phyloP scores from a whole-genome alignment of 805 yeast species.

The Priceomyces melissophilus region DNA sequence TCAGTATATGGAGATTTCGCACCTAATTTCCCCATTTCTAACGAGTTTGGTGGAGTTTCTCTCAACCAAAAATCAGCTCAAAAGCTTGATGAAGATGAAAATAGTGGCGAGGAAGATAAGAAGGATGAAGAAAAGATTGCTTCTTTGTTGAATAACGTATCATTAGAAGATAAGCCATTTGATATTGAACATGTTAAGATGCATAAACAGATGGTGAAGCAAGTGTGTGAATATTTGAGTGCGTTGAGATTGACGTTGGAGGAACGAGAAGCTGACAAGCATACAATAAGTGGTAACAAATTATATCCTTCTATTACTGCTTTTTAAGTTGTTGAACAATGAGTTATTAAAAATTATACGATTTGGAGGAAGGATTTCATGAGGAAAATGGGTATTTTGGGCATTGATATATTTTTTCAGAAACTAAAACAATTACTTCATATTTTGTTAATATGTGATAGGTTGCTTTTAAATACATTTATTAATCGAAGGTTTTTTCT shows the following conservation, averaged over 20 bases:
- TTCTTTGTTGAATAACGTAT: constrained; percentile 9
- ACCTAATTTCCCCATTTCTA: constrained; percentile 15
- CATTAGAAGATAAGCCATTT: constrained; percentile 10
- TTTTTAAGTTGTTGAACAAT: constrained; percentile 18
- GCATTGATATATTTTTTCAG: too few relatives aligned
- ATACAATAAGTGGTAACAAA: constrained; percentile 9
- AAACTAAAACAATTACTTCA: too few relatives aligned
- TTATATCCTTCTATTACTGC: constrained; percentile 42
- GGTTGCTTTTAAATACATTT: not conserved
- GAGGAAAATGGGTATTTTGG: too few relatives aligned
- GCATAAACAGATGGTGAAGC: constrained; percentile 33
- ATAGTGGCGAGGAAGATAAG: constrained; percentile 9
- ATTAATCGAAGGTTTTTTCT: constrained; percentile 8
- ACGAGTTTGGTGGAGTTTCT: constrained; percentile 37
- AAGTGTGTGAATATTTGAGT: constrained; percentile 32
- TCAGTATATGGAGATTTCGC: constrained; percentile 12
- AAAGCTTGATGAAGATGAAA: constrained; percentile 8
- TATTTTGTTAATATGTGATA: too few relatives aligned
- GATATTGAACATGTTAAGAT: constrained; percentile 26
- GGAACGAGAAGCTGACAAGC: constrained; percentile 3
- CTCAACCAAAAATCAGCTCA: constrained; percentile 34
- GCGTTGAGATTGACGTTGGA: constrained; percentile 9
- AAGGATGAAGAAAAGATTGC: constrained; percentile 12
- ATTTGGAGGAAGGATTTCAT: not conserved
- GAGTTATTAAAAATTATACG: not conserved